Conservation (phyloP, 2,329 filamentous ascomycete genomes). For the Geosmithia flava region DNA sequence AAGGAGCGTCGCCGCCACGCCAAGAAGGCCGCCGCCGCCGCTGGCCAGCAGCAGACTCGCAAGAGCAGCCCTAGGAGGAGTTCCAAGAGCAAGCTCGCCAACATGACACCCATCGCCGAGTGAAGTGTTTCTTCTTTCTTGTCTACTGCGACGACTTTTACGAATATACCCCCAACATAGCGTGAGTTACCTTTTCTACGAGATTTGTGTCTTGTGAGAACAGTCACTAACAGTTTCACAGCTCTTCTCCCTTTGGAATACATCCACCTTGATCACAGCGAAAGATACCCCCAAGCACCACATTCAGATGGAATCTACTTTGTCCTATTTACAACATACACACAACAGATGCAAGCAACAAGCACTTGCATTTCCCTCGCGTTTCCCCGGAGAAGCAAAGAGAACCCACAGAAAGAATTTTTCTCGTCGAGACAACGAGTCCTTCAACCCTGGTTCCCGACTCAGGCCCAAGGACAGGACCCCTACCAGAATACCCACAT, state of each 20-base stretch:
- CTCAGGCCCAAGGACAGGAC: neutral
- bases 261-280: neutral
- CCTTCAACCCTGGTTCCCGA: conserved; percentile 2
- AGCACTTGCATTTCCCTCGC: too few relatives aligned
- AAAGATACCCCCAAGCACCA: too few relatives aligned
- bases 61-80: conserved; percentile 35
- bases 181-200: neutral
- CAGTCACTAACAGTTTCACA: neutral
- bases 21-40: conserved; percentile 4
- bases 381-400: neutral
- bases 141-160: conserved; percentile 7
- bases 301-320: too few relatives aligned
- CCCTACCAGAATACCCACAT: neutral
- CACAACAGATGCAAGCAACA: too few relatives aligned
- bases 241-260: neutral
- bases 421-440: neutral
- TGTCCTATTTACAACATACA: too few relatives aligned
- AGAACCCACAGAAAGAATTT: neutral
- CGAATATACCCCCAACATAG: neutral
- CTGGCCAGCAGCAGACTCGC: conserved; percentile 2
- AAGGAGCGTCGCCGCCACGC: conserved; percentile 38
- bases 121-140: conserved; percentile 7
- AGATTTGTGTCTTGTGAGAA: neutral
- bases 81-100: conserved; percentile 30
- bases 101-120: conserved; percentile 37